A percentile compares a stretch with the other conserved stretches of the same genome.
Conservation (phyloP, 1,284 basidiomycete genomes). For the Lentinus polychrous region DNA sequence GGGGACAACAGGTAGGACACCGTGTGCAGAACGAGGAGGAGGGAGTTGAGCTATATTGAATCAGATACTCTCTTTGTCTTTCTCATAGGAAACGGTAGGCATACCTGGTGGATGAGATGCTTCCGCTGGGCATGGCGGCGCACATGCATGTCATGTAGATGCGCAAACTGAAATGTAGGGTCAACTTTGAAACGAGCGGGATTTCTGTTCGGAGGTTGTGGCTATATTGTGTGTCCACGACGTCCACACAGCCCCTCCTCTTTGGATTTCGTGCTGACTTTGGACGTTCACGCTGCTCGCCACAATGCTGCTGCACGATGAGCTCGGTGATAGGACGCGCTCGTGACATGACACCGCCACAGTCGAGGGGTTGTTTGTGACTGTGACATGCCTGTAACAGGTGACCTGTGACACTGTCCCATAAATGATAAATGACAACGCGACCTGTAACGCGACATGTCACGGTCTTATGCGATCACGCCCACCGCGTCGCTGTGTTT, state of each 20-base stretch:
- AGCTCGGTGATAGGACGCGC: too few relatives aligned
- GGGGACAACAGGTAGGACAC: constrained; percentile 73
- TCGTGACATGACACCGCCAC: too few relatives aligned
- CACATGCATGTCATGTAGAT: constrained; percentile 61
- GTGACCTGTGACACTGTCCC: too few relatives aligned
- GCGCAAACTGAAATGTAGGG: too few relatives aligned
- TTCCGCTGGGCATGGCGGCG: constrained; percentile 66
- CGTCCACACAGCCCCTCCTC: not conserved
- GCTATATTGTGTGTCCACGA: too few relatives aligned
- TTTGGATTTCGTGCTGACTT: not conserved
- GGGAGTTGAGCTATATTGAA: constrained; percentile 49
- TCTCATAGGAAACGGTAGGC: constrained; percentile 21
- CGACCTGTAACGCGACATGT: not conserved
- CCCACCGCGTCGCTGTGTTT: constrained; percentile 1
- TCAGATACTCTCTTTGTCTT: not conserved
- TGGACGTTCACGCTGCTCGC: too few relatives aligned
- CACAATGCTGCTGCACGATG: too few relatives aligned
- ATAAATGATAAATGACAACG: too few relatives aligned
- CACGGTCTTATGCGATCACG: constrained; percentile 1
- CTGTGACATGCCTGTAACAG: too few relatives aligned
- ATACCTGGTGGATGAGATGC: constrained; percentile 67
- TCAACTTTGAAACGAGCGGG: too few relatives aligned
- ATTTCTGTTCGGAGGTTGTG: too few relatives aligned
- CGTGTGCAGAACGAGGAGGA: constrained; percentile 66
- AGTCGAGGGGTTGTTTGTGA: not conserved